Evolutionary conservation across 257 asterid genomes (phyloP).

Genomic region (Capsicum baccatum): DNA sequence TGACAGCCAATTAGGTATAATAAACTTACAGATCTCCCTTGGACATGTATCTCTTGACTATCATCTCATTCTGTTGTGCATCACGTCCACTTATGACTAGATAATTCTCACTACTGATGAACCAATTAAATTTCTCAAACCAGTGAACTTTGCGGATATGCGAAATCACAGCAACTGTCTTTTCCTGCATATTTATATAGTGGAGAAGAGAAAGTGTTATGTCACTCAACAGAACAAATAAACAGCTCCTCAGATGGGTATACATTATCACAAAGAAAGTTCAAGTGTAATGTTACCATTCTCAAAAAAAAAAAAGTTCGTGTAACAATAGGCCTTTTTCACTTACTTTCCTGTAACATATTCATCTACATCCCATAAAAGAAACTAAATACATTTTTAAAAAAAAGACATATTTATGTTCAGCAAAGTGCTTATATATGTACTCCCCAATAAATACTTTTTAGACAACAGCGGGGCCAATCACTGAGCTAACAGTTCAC

Average conservation of each 20-base stretch:
- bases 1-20: neutral
- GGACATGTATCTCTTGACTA: slow-evolving; percentile 97
- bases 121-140: slow-evolving; percentile 99
- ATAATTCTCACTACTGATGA: slow-evolving; percentile 97
- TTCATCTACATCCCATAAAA: neutral
- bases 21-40: slow-evolving; percentile 95
- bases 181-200: slow-evolving; percentile 65
- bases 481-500: slow-evolving; percentile 12
- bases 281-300: neutral
- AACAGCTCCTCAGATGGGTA: slow-evolving; percentile 18
- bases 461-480: slow-evolving; percentile 9
- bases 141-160: slow-evolving; percentile 99
- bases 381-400: neutral
- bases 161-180: slow-evolving; percentile 88
- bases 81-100: slow-evolving; percentile 94
- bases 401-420: neutral
- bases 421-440: neutral
- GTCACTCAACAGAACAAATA: slow-evolving; percentile 19
- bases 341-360: neutral
- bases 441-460: neutral
- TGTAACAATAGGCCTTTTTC: neutral
- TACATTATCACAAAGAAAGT: neutral
- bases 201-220: neutral
- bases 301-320: neutral
- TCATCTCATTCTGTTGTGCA: slow-evolving; percentile 99